Percentiles rank a stretch among this genome's conserved stretches.
Evolutionary conservation across 1,139 yeast species (phyloP).

Genomic region (Blastobotrys serpentis): DNA sequence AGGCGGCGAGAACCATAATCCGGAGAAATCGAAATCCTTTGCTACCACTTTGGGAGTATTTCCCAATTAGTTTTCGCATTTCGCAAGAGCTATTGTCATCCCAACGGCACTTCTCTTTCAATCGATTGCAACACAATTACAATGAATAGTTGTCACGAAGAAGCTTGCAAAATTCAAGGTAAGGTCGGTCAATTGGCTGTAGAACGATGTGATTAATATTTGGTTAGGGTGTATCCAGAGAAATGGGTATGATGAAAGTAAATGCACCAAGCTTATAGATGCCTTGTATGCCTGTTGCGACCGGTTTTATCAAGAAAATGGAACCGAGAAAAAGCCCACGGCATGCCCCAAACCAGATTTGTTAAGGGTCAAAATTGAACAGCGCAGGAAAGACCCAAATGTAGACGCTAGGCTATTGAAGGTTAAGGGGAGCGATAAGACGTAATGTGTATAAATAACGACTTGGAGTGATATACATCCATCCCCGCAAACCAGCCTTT

Average conservation of each 20-base stretch:
- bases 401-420: neutral
- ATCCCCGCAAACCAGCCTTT: no score
- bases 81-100: no score
- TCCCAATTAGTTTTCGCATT: no score
- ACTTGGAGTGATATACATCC: no score
- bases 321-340: conserved; percentile 51
- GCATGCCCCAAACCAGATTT: conserved; percentile 65
- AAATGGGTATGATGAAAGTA: conserved; percentile 59
- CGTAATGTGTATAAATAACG: neutral
- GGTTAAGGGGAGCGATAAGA: conserved; percentile 2
- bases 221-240: conserved; percentile 49
- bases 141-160: conserved; percentile 49
- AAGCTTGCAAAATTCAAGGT: conserved; percentile 67
- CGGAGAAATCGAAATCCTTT: no score
- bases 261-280: conserved; percentile 60
- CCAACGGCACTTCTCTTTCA: no score
- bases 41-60: no score
- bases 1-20: no score
- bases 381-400: conserved; percentile 39
- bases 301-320: conserved; percentile 54
- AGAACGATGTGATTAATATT: conserved; percentile 3
- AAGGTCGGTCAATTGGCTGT: neutral
- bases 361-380: conserved; percentile 55
- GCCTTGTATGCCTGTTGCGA: conserved; percentile 63
- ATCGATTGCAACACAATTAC: no score